Conservation (phyloP, 2,329 filamentous ascomycete species). For the Pezicula carpinea region DNA sequence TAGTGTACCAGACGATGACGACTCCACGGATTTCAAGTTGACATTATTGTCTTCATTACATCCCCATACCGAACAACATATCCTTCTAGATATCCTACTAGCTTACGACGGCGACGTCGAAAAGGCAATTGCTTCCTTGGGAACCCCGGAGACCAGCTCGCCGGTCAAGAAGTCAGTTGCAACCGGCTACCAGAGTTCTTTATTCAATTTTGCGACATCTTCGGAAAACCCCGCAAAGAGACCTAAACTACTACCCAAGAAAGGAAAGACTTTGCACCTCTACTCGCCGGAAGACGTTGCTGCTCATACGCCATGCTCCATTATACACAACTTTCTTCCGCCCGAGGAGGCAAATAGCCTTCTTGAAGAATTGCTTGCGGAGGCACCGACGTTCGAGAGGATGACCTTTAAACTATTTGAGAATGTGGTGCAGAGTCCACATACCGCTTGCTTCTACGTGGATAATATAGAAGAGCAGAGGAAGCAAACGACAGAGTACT, state of each 20-base stretch:
- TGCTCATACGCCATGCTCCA: slow-evolving; percentile 80
- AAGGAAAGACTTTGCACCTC: slow-evolving; percentile 77
- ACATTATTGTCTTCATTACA: slow-evolving; percentile 78
- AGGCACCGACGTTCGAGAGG: slow-evolving; percentile 66
- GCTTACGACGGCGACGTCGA: slow-evolving; percentile 73
- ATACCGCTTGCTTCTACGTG: slow-evolving; percentile 81
- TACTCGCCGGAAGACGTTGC: slow-evolving; percentile 80
- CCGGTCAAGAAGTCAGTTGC: slow-evolving; percentile 24
- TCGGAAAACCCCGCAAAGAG: slow-evolving; percentile 33
- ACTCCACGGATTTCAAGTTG: slow-evolving; percentile 86
- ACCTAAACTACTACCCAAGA: slow-evolving; percentile 57
- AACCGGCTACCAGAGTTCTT: slow-evolving; percentile 57
- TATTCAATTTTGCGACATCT: slow-evolving; percentile 44
- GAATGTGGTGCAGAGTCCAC: slow-evolving; percentile 77
- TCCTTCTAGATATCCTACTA: slow-evolving; percentile 73
- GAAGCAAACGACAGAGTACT: slow-evolving; percentile 72
- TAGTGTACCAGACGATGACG: slow-evolving; percentile 46
- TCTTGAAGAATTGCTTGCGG: slow-evolving; percentile 68
- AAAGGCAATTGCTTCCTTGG: slow-evolving; percentile 54
- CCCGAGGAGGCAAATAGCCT: slow-evolving; percentile 66
- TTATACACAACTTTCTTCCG: slow-evolving; percentile 87
- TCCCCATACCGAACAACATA: slow-evolving; percentile 56
- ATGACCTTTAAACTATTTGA: slow-evolving; percentile 84
- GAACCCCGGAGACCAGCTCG: slow-evolving; percentile 16
- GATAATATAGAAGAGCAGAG: slow-evolving; percentile 65